Percentiles rank a stretch among this genome's conserved stretches.
These are phyloP conservation scores for Daldinia concentrica DNA, from an alignment of 495 filamentous ascomycete species.

Conservation along the genomic window DNA sequence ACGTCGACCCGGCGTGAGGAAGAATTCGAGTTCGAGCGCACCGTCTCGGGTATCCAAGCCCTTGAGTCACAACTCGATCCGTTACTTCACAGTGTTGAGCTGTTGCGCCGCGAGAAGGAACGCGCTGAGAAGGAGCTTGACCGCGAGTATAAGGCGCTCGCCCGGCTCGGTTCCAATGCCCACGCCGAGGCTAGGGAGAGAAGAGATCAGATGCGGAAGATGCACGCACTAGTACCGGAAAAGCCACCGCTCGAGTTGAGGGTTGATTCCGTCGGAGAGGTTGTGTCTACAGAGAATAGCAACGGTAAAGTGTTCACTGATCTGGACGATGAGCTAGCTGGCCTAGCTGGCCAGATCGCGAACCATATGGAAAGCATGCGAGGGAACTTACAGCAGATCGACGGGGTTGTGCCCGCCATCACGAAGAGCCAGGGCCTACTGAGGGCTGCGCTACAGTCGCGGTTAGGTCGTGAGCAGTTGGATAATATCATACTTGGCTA, in stretches of 20 bases:
- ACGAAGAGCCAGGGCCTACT: slow-evolving; percentile 55
- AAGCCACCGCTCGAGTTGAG: slow-evolving; percentile 9
- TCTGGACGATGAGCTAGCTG: slow-evolving; percentile 48
- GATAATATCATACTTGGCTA: slow-evolving; percentile 55
- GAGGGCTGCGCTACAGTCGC: slow-evolving; percentile 53
- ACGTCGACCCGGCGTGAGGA: slow-evolving; percentile 46
- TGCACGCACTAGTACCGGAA: slow-evolving; percentile 55
- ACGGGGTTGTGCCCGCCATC: slow-evolving; percentile 55
- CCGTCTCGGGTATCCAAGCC: slow-evolving; percentile 48
- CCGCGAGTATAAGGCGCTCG: slow-evolving; percentile 51
- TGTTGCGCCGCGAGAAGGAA: slow-evolving; percentile 54
- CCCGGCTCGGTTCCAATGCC: slow-evolving; percentile 51
- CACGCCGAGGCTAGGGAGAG: slow-evolving; percentile 50
- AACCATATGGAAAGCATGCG: slow-evolving; percentile 66
- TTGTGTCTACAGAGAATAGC: slow-evolving; percentile 18
- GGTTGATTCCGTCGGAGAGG: slow-evolving; percentile 34
- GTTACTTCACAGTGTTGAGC: slow-evolving; percentile 54
- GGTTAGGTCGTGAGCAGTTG: slow-evolving; percentile 56
- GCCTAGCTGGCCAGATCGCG: slow-evolving; percentile 53
- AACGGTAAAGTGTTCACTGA: slow-evolving; percentile 46
- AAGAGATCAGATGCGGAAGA: slow-evolving; percentile 48
- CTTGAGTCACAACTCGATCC: slow-evolving; percentile 55
- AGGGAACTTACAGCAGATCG: slow-evolving; percentile 64
- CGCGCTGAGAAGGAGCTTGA: slow-evolving; percentile 51
- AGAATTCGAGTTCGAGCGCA: slow-evolving; percentile 58